Evolutionary conservation across 495 filamentous ascomycete genomes (phyloP), one percentile per base, ranked within the genome.

Genomic region (Polyplosphaeria fusca): DNA sequence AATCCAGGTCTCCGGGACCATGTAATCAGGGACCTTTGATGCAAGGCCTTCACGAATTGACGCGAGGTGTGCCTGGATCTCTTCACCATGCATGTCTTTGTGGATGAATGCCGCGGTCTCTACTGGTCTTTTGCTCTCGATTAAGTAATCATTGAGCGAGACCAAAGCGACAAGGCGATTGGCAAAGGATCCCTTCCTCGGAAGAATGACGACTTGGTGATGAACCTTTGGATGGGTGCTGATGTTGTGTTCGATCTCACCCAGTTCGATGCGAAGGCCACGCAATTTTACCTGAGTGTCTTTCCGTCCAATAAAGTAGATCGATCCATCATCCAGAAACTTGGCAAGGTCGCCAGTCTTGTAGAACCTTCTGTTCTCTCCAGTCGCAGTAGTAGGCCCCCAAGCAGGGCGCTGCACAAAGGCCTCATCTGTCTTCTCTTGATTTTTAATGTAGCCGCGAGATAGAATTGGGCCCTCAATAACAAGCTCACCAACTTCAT

Each of bases 401-500:
- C 78, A 81, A 11, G 50, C 25, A 9, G 78, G 78, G 22, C 37
- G 23, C 11, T 48, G 18, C 24, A 61, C 47, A 25, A 64, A 64
- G n/a, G 40, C 50, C 19, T 60, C 51, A 41, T 49, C 43, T 18
- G 50, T 60, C 27, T 55, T 61, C 19, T 56, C 45, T 4, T 45
- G 16, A 23, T 56, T 45, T 2, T 64, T 59, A 5, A 64, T 44
- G 38, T 64, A 64, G 18, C 58, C 58, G 9, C 52, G 43, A 2
- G 58, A 38, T 18, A 62, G 27, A 1, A 35, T 57, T 25, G 52
- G 58, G 5, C 58, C 53, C 20, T 51, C 43, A 26, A 62, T 51
- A 3, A 62, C 1, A 22, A 82, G 56, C 56, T 81, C 79, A 1
- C 79, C 79, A 2, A 77, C 69, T 18, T 5, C 67, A 69, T 22